Base-by-base conservation (phyloP, 306 rosid genomes). In the Trichosanthes truncata region DNA sequence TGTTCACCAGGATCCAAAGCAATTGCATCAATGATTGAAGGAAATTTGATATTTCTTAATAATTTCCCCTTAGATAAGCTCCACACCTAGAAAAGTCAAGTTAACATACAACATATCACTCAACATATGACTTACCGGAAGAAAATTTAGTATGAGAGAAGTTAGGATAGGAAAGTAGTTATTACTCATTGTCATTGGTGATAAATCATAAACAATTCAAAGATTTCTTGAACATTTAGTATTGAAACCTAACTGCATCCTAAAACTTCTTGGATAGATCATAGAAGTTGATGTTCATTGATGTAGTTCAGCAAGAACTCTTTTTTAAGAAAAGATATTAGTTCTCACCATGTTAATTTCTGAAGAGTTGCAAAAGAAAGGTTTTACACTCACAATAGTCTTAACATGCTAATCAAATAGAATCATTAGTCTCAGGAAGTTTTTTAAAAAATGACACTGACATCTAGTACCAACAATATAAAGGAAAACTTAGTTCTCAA, bases 1-100 rank as follows among this genome's bases (percentile, higher is more conserved):
- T 82, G 89, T 79, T 94, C 97, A 23, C 89, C 85, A 65, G 97
- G 97, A 84, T 91, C 97, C 86, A 94, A 51, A 10, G 86, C 92
- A 87, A 92, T 81, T 9, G 89, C 87, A 77, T 92, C 86, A 81
- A 91, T 87, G 74, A 80, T 57, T 57, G 93, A 33, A 73, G 92
- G 93, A 81, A 90, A 94, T 75, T 83, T 87, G 40, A 92, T 81
- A 80, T 84, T 87, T 87, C 97, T 87, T 73, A 92, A 82, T 15
- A 92, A 82, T 59, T 53, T 83, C 78, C 92, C 97, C 43, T 78
- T 85, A 53, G 94, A 84, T 80, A 90, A 87, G 92, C 91, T 92
- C 98, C 97, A 92, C 31, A 92, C 93, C 98, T 94, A 41, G 25
- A 18, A 45, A 78, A 74, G 26, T 4, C 49, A 21, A 68, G 75